Percentiles rank a stretch among this genome's conserved stretches.
Evolutionary conservation across 306 rosid species (phyloP).

Genomic region (Castanospermum australe): DNA sequence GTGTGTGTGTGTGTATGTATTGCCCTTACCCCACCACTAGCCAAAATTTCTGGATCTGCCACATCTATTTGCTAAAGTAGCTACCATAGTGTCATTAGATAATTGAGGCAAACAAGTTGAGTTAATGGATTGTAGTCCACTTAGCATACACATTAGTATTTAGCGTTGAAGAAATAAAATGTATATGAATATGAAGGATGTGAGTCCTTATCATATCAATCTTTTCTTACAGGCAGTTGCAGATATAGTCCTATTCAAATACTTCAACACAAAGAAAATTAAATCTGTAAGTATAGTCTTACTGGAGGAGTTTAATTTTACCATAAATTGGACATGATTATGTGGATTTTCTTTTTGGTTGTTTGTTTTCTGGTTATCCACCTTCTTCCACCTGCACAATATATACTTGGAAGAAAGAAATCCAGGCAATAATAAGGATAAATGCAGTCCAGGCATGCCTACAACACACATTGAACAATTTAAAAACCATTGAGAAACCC

Average conservation of each 20-base stretch:
- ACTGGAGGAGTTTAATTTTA: neutral
- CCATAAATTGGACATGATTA: neutral
- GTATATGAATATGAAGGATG: neutral
- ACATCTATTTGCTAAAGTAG: neutral
- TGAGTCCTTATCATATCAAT: neutral
- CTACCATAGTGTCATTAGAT: neutral
- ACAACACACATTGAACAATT: neutral
- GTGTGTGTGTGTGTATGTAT: too few relatives aligned
- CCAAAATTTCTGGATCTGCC: too few relatives aligned
- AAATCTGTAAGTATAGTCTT: slow-evolving; percentile 61
- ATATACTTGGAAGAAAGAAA: neutral
- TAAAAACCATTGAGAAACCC: slow-evolving; percentile 4
- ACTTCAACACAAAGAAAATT: slow-evolving; percentile 46
- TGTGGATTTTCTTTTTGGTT: neutral
- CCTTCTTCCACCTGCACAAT: neutral
- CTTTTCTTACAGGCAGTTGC: slow-evolving; percentile 73
- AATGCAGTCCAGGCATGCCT: neutral
- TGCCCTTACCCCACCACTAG: too few relatives aligned
- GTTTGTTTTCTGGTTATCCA: neutral
- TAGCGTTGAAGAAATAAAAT: neutral
- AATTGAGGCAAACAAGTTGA: neutral
- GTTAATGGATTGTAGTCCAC: neutral
- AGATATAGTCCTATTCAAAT: slow-evolving; percentile 57
- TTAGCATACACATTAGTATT: neutral
- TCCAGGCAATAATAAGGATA: neutral